Evolutionary conservation across 352 stramenopile genomes (phyloP).

Genomic region (Phytophthora niederhauseri): DNA sequence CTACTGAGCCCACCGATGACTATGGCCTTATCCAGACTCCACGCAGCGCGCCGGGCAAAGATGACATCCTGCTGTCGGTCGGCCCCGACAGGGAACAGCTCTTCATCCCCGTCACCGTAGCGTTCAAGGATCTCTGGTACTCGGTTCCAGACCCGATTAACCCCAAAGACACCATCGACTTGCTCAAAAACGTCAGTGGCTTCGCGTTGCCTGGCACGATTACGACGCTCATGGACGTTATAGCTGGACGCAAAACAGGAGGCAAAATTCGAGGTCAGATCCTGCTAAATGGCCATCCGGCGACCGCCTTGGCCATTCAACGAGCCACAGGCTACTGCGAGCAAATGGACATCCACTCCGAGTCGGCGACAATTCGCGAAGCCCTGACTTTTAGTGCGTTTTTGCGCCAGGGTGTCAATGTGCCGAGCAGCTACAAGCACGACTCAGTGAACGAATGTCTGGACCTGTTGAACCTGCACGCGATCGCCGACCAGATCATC

Average conservation of each 20-base stretch:
- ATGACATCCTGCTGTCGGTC: slow-evolving; percentile 6
- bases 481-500: slow-evolving; percentile 46
- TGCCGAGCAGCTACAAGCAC: slow-evolving; percentile 36
- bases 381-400: neutral
- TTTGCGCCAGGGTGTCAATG: slow-evolving; percentile 4
- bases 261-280: slow-evolving; percentile 19
- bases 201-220: slow-evolving; percentile 23
- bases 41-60: neutral
- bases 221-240: slow-evolving; percentile 30
- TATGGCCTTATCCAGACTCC: slow-evolving; percentile 19
- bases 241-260: slow-evolving; percentile 25
- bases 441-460: slow-evolving; percentile 27
- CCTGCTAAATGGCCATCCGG: slow-evolving; percentile 4
- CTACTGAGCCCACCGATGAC: neutral
- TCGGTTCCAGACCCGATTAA: slow-evolving; percentile 20
- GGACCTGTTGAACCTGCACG: slow-evolving; percentile 28
- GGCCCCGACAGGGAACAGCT: slow-evolving; percentile 4
- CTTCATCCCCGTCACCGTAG: slow-evolving; percentile 21
- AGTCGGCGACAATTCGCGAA: slow-evolving; percentile 74
- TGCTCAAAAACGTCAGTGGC: slow-evolving; percentile 27
- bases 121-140: slow-evolving; percentile 29
- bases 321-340: no score
- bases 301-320: no score
- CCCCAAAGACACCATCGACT: slow-evolving; percentile 26
- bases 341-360: no score